Evolutionary conservation across 495 filamentous ascomycete species (phyloP).

Genomic region (Aspergillus cavernicola): DNA sequence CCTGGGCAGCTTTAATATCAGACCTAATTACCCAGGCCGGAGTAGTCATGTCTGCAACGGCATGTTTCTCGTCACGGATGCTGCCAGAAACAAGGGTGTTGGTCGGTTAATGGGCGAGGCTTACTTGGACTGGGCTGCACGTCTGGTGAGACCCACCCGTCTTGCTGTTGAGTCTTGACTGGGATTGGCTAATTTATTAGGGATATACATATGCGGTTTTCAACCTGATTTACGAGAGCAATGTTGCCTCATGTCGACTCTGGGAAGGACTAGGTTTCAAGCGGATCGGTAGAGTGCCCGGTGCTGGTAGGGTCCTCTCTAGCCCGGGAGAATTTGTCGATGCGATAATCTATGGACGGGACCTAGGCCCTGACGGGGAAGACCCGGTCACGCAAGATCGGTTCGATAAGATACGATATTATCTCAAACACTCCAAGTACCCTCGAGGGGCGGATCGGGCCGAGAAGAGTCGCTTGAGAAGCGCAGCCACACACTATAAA

Average conservation of each 20-base stretch:
- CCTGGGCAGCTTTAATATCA: slow-evolving; percentile 93
- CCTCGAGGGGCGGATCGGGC: slow-evolving; percentile 89
- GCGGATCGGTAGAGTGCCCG: slow-evolving; percentile 87
- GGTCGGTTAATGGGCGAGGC: slow-evolving; percentile 90
- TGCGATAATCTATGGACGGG: slow-evolving; percentile 94
- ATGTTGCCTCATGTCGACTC: slow-evolving; percentile 88
- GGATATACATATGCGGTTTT: slow-evolving; percentile 97
- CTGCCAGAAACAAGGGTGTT: slow-evolving; percentile 82
- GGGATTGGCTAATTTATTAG: slow-evolving; percentile 32
- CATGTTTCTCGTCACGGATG: slow-evolving; percentile 89
- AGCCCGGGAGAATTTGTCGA: slow-evolving; percentile 80
- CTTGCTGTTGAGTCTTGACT: neutral
- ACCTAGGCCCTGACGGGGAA: slow-evolving; percentile 72
- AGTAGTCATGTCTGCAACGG: slow-evolving; percentile 97
- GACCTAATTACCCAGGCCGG: slow-evolving; percentile 94
- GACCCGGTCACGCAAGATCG: slow-evolving; percentile 93
- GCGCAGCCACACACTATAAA: slow-evolving; percentile 94
- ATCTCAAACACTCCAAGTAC: slow-evolving; percentile 92
- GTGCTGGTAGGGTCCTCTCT: slow-evolving; percentile 78
- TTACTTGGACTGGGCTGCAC: slow-evolving; percentile 93
- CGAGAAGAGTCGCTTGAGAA: slow-evolving; percentile 89
- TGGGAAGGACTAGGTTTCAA: slow-evolving; percentile 99
- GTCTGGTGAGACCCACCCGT: slow-evolving; percentile 52
- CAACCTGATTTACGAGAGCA: slow-evolving; percentile 97
- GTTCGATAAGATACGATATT: slow-evolving; percentile 97